Conservation (phyloP, 768 basidiomycete genomes). For the Lentinus tigrinus region DNA sequence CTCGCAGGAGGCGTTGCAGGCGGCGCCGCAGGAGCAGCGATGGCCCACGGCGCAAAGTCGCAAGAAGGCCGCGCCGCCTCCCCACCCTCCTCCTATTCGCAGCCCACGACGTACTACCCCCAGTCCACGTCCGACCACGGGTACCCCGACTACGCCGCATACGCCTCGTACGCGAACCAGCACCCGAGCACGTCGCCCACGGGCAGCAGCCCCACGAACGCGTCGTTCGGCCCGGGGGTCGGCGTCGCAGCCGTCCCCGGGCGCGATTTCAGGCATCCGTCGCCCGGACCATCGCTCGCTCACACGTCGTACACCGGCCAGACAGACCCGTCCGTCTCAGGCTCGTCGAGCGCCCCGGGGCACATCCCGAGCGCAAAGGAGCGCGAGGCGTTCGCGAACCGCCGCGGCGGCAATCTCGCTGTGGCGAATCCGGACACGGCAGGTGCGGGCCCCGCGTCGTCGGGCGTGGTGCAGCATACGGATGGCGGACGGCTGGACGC, state of each 20-base stretch:
- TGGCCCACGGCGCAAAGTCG: background rate
- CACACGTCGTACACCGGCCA: conserved; percentile 8
- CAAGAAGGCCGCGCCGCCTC: background rate
- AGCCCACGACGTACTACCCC: conserved; percentile 21
- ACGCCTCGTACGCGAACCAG: conserved; percentile 16
- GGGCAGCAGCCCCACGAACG: conserved; percentile 6
- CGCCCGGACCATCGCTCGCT: conserved; percentile 27
- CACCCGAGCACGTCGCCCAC: conserved; percentile 3
- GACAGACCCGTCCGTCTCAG: conserved; percentile 5
- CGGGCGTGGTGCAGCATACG: conserved; percentile 28
- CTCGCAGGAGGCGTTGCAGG: conserved; percentile 26
- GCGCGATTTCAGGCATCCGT: conserved; percentile 23
- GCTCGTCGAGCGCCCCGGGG: conserved; percentile 8
- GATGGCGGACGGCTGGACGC: conserved; percentile 28
- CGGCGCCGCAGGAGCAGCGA: conserved; percentile 16
- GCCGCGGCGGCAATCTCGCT: conserved; percentile 17
- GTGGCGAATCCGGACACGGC: conserved; percentile 24
- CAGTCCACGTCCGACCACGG: conserved; percentile 21
- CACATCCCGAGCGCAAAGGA: conserved; percentile 28
- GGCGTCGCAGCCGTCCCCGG: conserved; percentile 7
- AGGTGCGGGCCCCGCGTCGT: conserved; percentile 4
- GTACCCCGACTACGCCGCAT: conserved; percentile 22
- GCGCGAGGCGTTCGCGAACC: conserved; percentile 25
- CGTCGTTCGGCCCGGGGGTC: conserved; percentile 9
- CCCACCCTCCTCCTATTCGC: conserved; percentile 21